Conservation (phyloP, 495 filamentous ascomycete genomes). For the Talaromyces proteolyticus region DNA sequence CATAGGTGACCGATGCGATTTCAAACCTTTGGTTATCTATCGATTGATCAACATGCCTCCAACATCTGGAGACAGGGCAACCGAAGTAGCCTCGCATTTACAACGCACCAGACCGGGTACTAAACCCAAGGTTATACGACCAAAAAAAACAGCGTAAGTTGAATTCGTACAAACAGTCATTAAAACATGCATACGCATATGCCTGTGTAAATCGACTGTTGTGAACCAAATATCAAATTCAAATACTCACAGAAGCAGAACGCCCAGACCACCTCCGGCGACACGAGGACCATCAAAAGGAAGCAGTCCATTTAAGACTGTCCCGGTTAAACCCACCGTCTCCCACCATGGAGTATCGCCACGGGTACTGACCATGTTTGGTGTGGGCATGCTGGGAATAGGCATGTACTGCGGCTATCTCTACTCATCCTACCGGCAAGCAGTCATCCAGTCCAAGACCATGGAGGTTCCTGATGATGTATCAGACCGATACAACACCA, state of each 20-base stretch:
- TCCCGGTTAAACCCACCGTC: background rate
- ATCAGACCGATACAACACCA: slow-evolving; percentile 50
- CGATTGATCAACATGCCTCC: too few relatives aligned
- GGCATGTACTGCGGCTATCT: slow-evolving; percentile 48
- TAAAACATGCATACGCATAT: too few relatives aligned
- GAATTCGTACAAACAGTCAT: too few relatives aligned
- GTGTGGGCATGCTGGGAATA: slow-evolving; percentile 38
- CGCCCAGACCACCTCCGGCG: background rate
- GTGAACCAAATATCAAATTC: background rate
- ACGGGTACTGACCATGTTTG: slow-evolving; percentile 30
- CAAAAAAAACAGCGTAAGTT: too few relatives aligned
- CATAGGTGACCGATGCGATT: too few relatives aligned
- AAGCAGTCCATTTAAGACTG: background rate
- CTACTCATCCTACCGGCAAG: slow-evolving; percentile 38
- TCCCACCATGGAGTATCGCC: slow-evolving; percentile 22
- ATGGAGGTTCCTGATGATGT: slow-evolving; percentile 42
- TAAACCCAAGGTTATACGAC: background rate
- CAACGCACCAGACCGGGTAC: background rate
- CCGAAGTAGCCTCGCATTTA: background rate
- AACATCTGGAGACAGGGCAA: background rate
- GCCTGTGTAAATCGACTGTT: too few relatives aligned
- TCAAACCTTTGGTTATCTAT: too few relatives aligned
- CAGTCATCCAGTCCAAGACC: slow-evolving; percentile 28
- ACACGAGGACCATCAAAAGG: background rate
- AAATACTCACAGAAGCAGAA: background rate